These are phyloP conservation scores for Sanghuangporus weigelae DNA, from an alignment of 1,284 basidiomycete species.

Conservation along the genomic window DNA sequence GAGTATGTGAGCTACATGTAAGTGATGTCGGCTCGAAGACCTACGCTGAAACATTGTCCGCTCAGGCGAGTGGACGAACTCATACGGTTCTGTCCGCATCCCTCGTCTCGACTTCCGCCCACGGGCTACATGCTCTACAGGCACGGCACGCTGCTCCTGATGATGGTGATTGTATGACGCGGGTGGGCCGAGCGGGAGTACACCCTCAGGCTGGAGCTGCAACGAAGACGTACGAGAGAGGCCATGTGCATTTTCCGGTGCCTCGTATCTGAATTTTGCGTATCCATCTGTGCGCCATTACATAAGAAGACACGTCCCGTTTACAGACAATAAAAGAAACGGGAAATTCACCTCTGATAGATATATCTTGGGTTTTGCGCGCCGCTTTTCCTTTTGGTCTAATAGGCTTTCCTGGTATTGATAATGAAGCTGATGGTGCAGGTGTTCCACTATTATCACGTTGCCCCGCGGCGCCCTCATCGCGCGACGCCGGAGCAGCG, in stretches of 20 bases:
- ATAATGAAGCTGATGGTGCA: not conserved
- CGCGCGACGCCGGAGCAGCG: not conserved
- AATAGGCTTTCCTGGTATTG: not conserved
- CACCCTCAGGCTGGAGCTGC: not conserved
- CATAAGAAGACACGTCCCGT: not conserved
- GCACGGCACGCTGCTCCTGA: not conserved
- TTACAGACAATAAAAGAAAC: not conserved
- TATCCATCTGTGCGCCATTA: not conserved
- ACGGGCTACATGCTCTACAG: not conserved
- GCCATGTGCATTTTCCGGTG: not conserved
- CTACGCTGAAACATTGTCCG: constrained; percentile 33
- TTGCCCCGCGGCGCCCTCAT: not conserved
- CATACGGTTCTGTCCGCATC: not conserved
- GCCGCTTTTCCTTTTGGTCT: not conserved
- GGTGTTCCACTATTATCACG: constrained; percentile 3
- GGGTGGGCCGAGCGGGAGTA: not conserved
- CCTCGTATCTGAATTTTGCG: not conserved
- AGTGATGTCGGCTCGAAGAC: not conserved
- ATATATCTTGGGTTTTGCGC: not conserved
- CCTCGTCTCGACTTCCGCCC: constrained; percentile 1
- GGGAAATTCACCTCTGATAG: not conserved
- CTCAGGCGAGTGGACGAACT: constrained; percentile 21
- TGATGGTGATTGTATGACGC: not conserved
- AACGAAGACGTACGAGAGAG: not conserved
- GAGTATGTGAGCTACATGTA: not conserved